phyloP scores from a whole-genome alignment of 257 asterid species.

The Solanum sitiens region DNA sequence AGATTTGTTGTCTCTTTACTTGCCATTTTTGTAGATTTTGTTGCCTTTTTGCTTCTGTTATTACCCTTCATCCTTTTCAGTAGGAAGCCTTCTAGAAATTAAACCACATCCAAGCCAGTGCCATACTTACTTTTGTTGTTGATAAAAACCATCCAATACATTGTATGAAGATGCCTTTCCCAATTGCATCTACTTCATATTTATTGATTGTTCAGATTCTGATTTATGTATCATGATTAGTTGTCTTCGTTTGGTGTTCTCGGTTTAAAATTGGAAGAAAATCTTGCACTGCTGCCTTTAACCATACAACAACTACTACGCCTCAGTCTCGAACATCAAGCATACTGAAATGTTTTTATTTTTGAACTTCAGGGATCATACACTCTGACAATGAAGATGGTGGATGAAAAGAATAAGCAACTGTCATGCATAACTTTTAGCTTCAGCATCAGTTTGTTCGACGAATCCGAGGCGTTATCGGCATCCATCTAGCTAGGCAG shows the following conservation, averaged over 20 bases:
- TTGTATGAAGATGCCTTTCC: background rate
- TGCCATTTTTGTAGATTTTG: background rate
- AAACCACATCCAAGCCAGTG: background rate
- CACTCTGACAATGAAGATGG: slow-evolving; percentile 46
- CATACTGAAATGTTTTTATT: background rate
- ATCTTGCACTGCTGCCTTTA: background rate
- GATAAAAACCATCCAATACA: background rate
- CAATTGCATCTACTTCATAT: background rate
- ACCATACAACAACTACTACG: background rate
- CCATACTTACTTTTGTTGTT: background rate
- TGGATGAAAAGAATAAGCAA: slow-evolving; percentile 29
- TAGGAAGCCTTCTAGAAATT: background rate
- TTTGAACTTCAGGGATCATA: slow-evolving; percentile 54
- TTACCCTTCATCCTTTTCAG: background rate
- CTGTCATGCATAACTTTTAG: slow-evolving; percentile 64
- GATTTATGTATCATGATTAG: background rate
- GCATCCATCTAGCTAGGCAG: background rate
- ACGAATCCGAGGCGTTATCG: background rate
- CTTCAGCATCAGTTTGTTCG: slow-evolving; percentile 34
- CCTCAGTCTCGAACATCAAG: background rate
- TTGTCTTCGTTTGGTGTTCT: background rate
- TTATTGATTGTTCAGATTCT: background rate
- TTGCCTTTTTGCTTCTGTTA: background rate
- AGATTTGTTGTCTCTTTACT: background rate
- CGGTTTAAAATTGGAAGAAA: background rate